Evolutionary conservation across 2,329 filamentous ascomycete species (phyloP), one percentile per base, ranked within the genome.

Genomic region (Exophiala oligosperma): DNA sequence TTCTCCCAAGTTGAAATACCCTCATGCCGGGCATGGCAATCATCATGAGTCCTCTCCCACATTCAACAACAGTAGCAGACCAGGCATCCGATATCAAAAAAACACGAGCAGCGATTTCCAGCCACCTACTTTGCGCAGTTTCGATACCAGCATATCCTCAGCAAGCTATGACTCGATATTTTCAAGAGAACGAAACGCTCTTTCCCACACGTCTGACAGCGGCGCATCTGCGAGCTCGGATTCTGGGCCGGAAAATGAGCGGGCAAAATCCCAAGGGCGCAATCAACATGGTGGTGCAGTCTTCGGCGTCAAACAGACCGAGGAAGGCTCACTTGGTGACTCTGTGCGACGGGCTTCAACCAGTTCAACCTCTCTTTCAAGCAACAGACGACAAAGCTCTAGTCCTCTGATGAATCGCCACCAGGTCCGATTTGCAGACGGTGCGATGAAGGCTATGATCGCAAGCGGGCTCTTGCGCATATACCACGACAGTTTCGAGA

Each of bases 371-470:
- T 35, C 37, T 4, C 49, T 41, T 4, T 28, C 54, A 24, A 49
- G 41, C 32, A 32, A 23, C 11, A 44, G 23, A 9, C 49, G 44
- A 38, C 46, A 32, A 21, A 61, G 37, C 29, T 44, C 51, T 12
- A 44, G 51, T 17, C 48, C 49, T 4, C 49, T 60, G 7, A 56
- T 60, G 7, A 56, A 52, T 9, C 47, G 54, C 4, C 29, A 38
- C 9, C 61, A 60, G 26, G 29, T 69, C 68, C 5, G 68, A 71
- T 38, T 74, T 23, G 65, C 73, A 6, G 68, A 66, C 12, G 66
- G 70, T 37, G 70, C 68, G 48, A 73, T 73, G 54, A 75, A 72
- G 32, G 65, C 70, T 1, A 69, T 73, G 29, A 67, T 78, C 64
- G 72, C 69, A 29, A 74, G 41, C 17, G 62, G 62, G 8, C 44